These are phyloP conservation scores for Talaromyces rugulosus DNA, from an alignment of 2,329 filamentous ascomycete species.

Conservation along the genomic window DNA sequence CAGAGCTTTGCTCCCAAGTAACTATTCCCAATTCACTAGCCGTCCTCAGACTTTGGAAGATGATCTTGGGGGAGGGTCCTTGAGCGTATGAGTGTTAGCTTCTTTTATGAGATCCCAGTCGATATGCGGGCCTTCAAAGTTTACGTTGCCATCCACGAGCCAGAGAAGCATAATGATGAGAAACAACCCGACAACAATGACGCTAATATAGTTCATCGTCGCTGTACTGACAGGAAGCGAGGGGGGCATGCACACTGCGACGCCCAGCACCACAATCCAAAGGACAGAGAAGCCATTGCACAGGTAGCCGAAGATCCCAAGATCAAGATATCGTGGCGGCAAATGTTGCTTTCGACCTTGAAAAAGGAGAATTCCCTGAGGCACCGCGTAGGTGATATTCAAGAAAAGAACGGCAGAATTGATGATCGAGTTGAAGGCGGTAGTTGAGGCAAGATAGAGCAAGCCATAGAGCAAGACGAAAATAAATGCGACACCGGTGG, in stretches of 20 bases:
- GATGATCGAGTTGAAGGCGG: conserved; percentile 42
- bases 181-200: neutral
- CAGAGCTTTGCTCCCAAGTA: neutral
- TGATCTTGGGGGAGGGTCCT: too few species aligned
- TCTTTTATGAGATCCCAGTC: conserved; percentile 2
- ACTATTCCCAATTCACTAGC: too few species aligned
- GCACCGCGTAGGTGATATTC: conserved; percentile 46
- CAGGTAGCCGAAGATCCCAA: conserved; percentile 29
- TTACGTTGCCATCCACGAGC: neutral
- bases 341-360: conserved; percentile 31
- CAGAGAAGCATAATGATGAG: neutral
- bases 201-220: neutral
- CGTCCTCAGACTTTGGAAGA: too few species aligned
- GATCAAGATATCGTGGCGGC: conserved; percentile 19
- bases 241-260: conserved; percentile 45
- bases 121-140: neutral
- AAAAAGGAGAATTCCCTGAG: conserved; percentile 43
- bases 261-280: conserved; percentile 42
- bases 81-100: conserved; percentile 1
- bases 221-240: conserved; percentile 26
- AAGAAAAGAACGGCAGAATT: conserved; percentile 47
- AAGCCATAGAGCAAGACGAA: conserved; percentile 37
- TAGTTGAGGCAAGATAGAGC: conserved; percentile 43
- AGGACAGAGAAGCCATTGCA: conserved; percentile 38
- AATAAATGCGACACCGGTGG: conserved; percentile 22